phyloP scores from a whole-genome alignment of 495 filamentous ascomycete genomes.

The Staphylotrichum longicolle region DNA sequence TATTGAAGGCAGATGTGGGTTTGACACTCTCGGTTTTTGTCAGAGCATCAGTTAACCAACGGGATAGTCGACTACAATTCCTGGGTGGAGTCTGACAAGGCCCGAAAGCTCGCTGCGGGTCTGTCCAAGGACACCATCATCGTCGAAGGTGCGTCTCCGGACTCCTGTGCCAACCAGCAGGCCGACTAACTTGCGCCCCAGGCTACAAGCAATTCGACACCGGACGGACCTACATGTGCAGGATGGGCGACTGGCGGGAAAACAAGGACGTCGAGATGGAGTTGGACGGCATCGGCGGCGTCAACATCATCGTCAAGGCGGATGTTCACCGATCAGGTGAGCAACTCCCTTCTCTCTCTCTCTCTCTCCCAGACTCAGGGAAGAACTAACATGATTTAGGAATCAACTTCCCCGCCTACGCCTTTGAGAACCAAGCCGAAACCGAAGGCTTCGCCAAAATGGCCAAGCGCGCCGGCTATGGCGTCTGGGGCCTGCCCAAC shows the following conservation, averaged over 20 bases:
- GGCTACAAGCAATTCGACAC: conserved; percentile 93
- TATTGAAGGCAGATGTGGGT: conserved; percentile 91
- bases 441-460: conserved; percentile 98
- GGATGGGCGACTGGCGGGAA: conserved; percentile 85
- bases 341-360: conserved; percentile 15
- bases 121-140: conserved; percentile 78
- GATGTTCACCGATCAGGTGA: conserved; percentile 92
- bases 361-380: neutral
- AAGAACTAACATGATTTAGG: conserved; percentile 47
- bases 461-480: conserved; percentile 95
- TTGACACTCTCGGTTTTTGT: conserved; percentile 15
- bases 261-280: conserved; percentile 88
- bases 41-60: conserved; percentile 20
- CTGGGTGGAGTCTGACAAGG: conserved; percentile 92
- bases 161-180: neutral
- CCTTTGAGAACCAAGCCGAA: conserved; percentile 98
- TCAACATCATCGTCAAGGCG: conserved; percentile 95
- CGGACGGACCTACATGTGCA: conserved; percentile 78
- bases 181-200: conserved; percentile 30
- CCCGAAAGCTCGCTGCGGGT: conserved; percentile 63
- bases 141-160: conserved; percentile 65
- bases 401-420: conserved; percentile 95
- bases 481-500: conserved; percentile 89
- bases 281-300: conserved; percentile 93
- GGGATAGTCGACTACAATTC: conserved; percentile 93